Percentiles rank a stretch among this genome's conserved stretches.
These are phyloP conservation scores for Gastrodia elata DNA, from an alignment of 106 monocot genomes.

Conservation along the genomic window DNA sequence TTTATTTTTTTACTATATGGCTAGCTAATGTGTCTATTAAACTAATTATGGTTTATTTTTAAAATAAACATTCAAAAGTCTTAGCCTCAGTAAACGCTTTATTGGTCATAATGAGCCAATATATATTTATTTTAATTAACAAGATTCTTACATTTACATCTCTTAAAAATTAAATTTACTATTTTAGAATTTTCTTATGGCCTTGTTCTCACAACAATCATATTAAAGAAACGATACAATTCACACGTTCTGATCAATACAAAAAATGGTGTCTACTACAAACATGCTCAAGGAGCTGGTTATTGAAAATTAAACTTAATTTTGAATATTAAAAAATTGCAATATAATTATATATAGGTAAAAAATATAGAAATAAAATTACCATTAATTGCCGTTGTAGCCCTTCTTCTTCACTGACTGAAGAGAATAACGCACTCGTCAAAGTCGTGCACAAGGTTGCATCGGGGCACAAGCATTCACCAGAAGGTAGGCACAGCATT, in stretches of 20 bases:
- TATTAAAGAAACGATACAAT: too few relatives aligned
- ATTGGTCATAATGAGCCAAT: too few relatives aligned
- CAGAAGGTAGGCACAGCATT: slow-evolving; percentile 84
- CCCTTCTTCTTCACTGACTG: slow-evolving; percentile 67
- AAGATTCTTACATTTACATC: too few relatives aligned
- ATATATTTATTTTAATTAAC: too few relatives aligned
- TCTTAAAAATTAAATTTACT: too few relatives aligned
- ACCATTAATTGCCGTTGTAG: slow-evolving; percentile 74
- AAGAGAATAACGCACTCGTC: slow-evolving; percentile 77
- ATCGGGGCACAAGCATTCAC: slow-evolving; percentile 85
- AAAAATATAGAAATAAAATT: slow-evolving; percentile 3
- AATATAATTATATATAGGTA: background rate
- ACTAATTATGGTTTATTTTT: too few relatives aligned
- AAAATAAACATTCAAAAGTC: too few relatives aligned
- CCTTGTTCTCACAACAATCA: background rate
- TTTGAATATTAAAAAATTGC: background rate
- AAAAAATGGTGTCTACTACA: background rate
- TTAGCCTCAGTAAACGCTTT: too few relatives aligned
- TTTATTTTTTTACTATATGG: too few relatives aligned
- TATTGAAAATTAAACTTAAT: background rate
- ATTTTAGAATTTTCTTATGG: too few relatives aligned
- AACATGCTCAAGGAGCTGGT: background rate
- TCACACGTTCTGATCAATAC: background rate
- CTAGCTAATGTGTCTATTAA: too few relatives aligned
- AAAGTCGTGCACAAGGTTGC: slow-evolving; percentile 84